phyloP scores from a whole-genome alignment of 1,139 yeast species.

The Candida neerlandica region DNA sequence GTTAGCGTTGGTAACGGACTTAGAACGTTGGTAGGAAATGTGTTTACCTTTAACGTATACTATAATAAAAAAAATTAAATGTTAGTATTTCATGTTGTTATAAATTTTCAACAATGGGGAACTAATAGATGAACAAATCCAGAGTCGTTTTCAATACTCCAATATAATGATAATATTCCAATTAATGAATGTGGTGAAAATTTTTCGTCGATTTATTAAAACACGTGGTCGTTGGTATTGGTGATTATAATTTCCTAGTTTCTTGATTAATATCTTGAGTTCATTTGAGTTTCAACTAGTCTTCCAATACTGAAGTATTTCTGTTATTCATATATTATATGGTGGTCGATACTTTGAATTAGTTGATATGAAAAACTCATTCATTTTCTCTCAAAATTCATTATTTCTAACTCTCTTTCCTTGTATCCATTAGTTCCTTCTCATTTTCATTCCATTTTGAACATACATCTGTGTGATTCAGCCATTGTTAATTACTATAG shows the following conservation, averaged over 20 bases:
- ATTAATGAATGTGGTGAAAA: background rate
- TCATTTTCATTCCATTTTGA: slow-evolving; percentile 1
- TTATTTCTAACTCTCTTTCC: background rate
- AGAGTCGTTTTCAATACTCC: background rate
- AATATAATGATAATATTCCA: background rate
- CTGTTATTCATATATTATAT: background rate
- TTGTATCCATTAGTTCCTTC: slow-evolving; percentile 1
- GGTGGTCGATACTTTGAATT: background rate
- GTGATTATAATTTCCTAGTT: background rate
- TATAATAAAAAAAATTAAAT: slow-evolving; percentile 30
- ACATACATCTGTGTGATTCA: slow-evolving; percentile 96
- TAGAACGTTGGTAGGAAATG: slow-evolving; percentile 99
- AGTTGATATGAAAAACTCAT: background rate
- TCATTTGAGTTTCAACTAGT: background rate
- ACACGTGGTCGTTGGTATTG: background rate
- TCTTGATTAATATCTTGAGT: background rate
- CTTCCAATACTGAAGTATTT: background rate
- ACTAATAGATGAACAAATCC: background rate
- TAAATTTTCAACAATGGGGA: background rate
- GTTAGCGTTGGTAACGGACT: slow-evolving; percentile 98
- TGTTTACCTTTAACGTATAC: slow-evolving; percentile 99
- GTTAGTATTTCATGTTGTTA: slow-evolving; percentile 40
- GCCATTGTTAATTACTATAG: slow-evolving; percentile 57
- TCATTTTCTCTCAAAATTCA: background rate
- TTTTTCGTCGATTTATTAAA: slow-evolving; percentile 1